Evolutionary conservation across 1,284 basidiomycete species (phyloP).

Genomic region (Tilletiopsis washingtonensis): DNA sequence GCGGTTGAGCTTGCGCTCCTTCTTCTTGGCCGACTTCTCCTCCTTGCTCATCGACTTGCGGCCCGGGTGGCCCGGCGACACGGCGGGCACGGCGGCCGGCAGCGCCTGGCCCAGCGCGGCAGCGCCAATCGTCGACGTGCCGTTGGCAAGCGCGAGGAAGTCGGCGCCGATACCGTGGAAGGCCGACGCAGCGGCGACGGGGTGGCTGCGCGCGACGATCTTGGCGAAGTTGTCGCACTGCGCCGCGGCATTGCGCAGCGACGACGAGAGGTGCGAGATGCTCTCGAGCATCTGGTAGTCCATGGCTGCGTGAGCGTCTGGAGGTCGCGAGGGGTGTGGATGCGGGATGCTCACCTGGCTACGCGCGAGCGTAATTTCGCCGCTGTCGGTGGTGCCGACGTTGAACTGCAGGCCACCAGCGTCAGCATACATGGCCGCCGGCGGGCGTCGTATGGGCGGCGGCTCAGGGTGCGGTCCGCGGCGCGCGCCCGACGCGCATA

Average conservation of each 20-base stretch:
- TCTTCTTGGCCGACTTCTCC: constrained; percentile 23
- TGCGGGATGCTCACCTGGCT: too few species aligned
- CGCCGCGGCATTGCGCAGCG: constrained; percentile 27
- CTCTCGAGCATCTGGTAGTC: constrained; percentile 24
- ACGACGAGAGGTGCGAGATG: constrained; percentile 23
- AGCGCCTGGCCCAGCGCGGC: constrained; percentile 6
- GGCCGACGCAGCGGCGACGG: constrained; percentile 19
- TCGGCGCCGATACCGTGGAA: constrained; percentile 4
- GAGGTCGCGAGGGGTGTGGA: too few species aligned
- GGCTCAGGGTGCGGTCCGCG: too few species aligned
- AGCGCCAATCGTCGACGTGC: not conserved
- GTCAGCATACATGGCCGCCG: too few species aligned
- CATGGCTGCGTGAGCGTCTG: not conserved
- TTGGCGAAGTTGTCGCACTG: constrained; percentile 31
- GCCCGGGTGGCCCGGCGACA: constrained; percentile 14
- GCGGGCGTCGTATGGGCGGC: too few species aligned
- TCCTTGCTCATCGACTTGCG: constrained; percentile 12
- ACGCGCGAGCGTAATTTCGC: too few species aligned
- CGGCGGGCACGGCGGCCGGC: constrained; percentile 12
- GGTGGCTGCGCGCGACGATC: constrained; percentile 25
- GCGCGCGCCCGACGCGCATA: too few species aligned
- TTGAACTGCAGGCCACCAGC: too few species aligned
- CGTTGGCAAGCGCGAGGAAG: constrained; percentile 22
- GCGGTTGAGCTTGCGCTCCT: constrained; percentile 27
- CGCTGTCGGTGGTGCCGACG: too few species aligned